These are phyloP conservation scores for Yarrowia sp. DNA, from an alignment of 805 yeast species.

Conservation along the genomic window DNA sequence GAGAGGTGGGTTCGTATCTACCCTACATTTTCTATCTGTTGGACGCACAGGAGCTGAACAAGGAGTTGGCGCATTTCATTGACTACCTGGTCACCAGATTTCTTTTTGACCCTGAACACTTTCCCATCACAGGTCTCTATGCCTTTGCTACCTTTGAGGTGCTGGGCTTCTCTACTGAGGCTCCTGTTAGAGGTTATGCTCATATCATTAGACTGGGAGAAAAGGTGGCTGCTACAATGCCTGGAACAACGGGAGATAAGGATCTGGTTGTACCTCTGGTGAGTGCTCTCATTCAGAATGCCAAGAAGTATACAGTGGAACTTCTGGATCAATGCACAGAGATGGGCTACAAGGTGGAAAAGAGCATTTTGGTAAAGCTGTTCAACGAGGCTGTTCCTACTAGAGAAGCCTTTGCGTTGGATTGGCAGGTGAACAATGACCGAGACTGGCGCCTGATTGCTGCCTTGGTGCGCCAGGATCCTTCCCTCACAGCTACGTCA, in stretches of 20 bases:
- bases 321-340: slow-evolving; percentile 10
- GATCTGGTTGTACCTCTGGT: slow-evolving; percentile 10
- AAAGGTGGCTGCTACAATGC: not conserved
- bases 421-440: not conserved
- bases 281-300: not conserved
- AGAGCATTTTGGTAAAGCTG: slow-evolving; percentile 5
- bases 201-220: slow-evolving; percentile 1
- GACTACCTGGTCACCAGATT: slow-evolving; percentile 8
- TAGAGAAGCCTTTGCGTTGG: slow-evolving; percentile 11
- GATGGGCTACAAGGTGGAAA: slow-evolving; percentile 20
- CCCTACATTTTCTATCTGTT: slow-evolving; percentile 9
- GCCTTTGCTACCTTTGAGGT: slow-evolving; percentile 14
- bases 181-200: not conserved
- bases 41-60: not conserved
- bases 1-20: slow-evolving; percentile 6
- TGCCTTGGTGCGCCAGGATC: slow-evolving; percentile 3
- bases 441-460: slow-evolving; percentile 12
- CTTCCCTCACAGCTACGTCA: not conserved
- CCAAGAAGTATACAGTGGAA: slow-evolving; percentile 14
- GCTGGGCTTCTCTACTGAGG: not conserved
- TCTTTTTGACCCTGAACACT: slow-evolving; percentile 12
- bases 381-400: slow-evolving; percentile 1
- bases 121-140: slow-evolving; percentile 11
- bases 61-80: not conserved
- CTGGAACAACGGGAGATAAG: not conserved